These are phyloP conservation scores for Rhinocladiella mackenziei DNA, from an alignment of 2,329 filamentous ascomycete genomes.

Conservation along the genomic window DNA sequence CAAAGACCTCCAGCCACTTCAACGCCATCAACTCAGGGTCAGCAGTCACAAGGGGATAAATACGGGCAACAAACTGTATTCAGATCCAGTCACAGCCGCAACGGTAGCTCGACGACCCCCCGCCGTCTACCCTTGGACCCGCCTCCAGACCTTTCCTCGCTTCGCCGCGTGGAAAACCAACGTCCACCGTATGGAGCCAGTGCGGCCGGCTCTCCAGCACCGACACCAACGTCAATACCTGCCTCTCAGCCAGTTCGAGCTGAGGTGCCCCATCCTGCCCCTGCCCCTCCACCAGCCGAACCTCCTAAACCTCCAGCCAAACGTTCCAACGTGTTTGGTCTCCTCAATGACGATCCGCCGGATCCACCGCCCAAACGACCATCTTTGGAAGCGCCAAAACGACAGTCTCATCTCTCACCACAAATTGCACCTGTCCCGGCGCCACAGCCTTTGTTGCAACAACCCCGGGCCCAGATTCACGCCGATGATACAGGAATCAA, in stretches of 20 bases:
- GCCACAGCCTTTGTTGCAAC: slow-evolving; percentile 7
- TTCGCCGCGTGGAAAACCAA: slow-evolving; percentile 19
- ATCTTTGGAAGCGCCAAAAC: slow-evolving; percentile 36
- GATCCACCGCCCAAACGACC: slow-evolving; percentile 46
- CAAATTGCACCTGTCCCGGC: slow-evolving; percentile 10
- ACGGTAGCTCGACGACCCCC: slow-evolving; percentile 10
- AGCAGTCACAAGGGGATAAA: slow-evolving; percentile 18
- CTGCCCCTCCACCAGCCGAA: slow-evolving; percentile 19
- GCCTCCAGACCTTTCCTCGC: slow-evolving; percentile 15
- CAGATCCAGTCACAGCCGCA: slow-evolving; percentile 22
- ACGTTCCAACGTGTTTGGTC: slow-evolving; percentile 48
- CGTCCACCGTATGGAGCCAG: slow-evolving; percentile 11
- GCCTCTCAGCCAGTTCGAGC: slow-evolving; percentile 18
- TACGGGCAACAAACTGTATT: slow-evolving; percentile 17
- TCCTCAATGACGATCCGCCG: slow-evolving; percentile 47
- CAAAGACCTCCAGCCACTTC: slow-evolving; percentile 14
- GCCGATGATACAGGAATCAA: slow-evolving; percentile 8
- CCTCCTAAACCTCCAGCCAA: slow-evolving; percentile 39
- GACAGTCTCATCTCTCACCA: slow-evolving; percentile 25
- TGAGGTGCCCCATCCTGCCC: slow-evolving; percentile 17
- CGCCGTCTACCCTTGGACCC: slow-evolving; percentile 14
- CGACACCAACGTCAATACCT: slow-evolving; percentile 3
- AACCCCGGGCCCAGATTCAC: slow-evolving; percentile 8
- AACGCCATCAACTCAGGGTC: slow-evolving; percentile 6
- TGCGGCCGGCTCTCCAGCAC: slow-evolving; percentile 14